These are phyloP conservation scores for Apostasia shenzhenica DNA, from an alignment of 106 monocot species.

Conservation along the genomic window DNA sequence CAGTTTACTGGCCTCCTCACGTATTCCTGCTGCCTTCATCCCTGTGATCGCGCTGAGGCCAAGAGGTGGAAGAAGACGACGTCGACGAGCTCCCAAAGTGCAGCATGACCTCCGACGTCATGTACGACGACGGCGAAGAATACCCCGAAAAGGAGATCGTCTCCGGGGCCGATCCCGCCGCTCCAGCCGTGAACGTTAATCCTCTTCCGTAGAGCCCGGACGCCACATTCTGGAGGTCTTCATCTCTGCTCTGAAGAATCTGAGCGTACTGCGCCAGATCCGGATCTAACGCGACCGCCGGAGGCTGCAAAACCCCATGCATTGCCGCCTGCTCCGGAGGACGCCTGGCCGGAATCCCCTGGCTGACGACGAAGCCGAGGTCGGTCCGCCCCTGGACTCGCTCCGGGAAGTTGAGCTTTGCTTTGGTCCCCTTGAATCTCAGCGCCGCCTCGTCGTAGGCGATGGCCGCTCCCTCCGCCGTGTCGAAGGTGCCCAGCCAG, in stretches of 20 bases:
- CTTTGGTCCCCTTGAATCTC: conserved; percentile 60
- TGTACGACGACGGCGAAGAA: too few species aligned
- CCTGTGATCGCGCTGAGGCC: neutral
- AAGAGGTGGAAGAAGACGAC: neutral
- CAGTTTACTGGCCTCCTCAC: neutral
- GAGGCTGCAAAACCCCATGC: neutral
- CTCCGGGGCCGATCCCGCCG: neutral
- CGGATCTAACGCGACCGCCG: conserved; percentile 13
- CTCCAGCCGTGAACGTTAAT: neutral
- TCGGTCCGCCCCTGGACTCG: conserved; percentile 57
- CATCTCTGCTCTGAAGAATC: conserved; percentile 22
- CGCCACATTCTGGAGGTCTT: conserved; percentile 9
- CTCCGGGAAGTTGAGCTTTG: conserved; percentile 82
- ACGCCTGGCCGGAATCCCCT: neutral
- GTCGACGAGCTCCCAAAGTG: neutral
- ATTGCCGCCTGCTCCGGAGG: neutral
- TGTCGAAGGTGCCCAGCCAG: conserved; percentile 9
- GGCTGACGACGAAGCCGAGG: conserved; percentile 26
- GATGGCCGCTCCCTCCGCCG: conserved; percentile 1
- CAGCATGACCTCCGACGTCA: neutral
- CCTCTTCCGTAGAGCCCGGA: conserved; percentile 5
- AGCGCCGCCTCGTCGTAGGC: conserved; percentile 76
- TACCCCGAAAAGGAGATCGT: neutral
- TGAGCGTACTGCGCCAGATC: conserved; percentile 39
- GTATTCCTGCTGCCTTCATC: neutral